phyloP scores from a whole-genome alignment of 345 rosid genomes.

The Gossypium turneri region DNA sequence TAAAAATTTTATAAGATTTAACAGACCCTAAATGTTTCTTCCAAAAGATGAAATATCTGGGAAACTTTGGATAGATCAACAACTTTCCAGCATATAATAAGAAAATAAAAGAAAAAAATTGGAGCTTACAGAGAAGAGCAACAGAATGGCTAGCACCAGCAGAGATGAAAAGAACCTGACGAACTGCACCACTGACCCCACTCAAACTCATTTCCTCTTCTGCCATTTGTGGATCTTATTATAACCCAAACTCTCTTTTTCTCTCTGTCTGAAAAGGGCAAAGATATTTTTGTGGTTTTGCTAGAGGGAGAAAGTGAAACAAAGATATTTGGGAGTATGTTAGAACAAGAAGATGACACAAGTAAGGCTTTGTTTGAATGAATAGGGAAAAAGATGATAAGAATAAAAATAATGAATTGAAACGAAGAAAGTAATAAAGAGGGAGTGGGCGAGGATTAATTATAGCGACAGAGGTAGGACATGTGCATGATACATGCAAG shows the following conservation, averaged over 20 bases:
- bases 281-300: slow-evolving; percentile 17
- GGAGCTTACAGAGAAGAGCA: slow-evolving; percentile 72
- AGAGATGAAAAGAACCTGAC: slow-evolving; percentile 69
- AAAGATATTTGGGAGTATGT: neutral
- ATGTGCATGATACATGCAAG: slow-evolving; percentile 10
- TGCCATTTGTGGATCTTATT: slow-evolving; percentile 32
- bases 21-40: neutral
- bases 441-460: slow-evolving; percentile 2
- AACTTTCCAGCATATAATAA: neutral
- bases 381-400: neutral
- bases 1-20: neutral
- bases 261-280: slow-evolving; percentile 12
- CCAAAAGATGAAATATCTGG: neutral
- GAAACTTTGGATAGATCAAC: neutral
- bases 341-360: neutral
- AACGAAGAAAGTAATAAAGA: neutral
- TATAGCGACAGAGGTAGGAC: neutral
- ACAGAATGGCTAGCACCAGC: slow-evolving; percentile 98
- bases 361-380: neutral
- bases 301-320: neutral
- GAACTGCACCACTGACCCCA: slow-evolving; percentile 46
- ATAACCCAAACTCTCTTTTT: neutral
- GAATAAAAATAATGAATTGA: neutral
- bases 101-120: neutral
- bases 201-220: slow-evolving; percentile 33